These are phyloP conservation scores for Rubus parviflorus DNA, from an alignment of 306 rosid genomes.

Conservation along the genomic window DNA sequence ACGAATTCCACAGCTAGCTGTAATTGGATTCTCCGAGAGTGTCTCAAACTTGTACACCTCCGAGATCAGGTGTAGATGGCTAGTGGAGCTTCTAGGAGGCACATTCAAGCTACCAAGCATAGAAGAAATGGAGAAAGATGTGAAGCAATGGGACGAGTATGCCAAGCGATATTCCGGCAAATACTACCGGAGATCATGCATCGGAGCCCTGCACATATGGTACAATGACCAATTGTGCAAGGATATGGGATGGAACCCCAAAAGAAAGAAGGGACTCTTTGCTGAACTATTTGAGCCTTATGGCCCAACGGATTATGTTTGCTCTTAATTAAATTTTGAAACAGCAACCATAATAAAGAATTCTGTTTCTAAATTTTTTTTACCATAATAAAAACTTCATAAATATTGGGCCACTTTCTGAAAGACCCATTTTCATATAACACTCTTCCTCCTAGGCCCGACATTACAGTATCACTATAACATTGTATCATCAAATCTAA, in stretches of 20 bases:
- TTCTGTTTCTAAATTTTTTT: too few relatives aligned
- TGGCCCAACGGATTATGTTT: constrained; percentile 56
- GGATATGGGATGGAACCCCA: constrained; percentile 73
- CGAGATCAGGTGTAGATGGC: constrained; percentile 69
- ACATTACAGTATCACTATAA: too few relatives aligned
- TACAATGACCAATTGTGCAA: constrained; percentile 61
- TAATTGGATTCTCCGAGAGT: constrained; percentile 50
- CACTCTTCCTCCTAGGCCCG: too few relatives aligned
- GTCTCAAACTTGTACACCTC: constrained; percentile 52
- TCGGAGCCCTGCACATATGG: constrained; percentile 50
- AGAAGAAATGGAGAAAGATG: constrained; percentile 57
- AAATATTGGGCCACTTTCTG: too few relatives aligned
- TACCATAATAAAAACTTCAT: too few relatives aligned
- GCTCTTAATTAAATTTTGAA: too few relatives aligned
- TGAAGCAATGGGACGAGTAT: constrained; percentile 40
- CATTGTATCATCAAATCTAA: too few relatives aligned
- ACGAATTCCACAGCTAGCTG: constrained; percentile 43
- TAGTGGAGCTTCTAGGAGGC: constrained; percentile 58
- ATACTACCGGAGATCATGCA: constrained; percentile 48
- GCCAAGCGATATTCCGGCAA: constrained; percentile 37
- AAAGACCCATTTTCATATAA: too few relatives aligned
- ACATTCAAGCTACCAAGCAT: constrained; percentile 57
- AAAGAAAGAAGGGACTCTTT: constrained; percentile 53
- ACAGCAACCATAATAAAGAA: too few relatives aligned
- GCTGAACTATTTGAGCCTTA: constrained; percentile 66